phyloP scores from a whole-genome alignment of 2,329 filamentous ascomycete genomes.

The Scytalidium sp. region DNA sequence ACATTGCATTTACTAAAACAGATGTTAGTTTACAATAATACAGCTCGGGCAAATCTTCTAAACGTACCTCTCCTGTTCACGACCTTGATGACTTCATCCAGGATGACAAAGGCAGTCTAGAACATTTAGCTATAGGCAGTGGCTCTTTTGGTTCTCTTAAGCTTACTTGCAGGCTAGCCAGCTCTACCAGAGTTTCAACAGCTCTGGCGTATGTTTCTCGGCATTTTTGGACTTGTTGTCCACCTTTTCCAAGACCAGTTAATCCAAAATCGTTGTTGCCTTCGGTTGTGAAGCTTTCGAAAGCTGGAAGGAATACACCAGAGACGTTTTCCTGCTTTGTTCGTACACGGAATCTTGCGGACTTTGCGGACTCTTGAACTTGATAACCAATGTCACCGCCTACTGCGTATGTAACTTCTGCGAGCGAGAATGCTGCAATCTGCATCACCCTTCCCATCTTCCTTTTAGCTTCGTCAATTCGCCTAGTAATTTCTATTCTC shows the following conservation, averaged over 20 bases:
- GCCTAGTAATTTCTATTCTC: constrained; percentile 83
- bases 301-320: constrained; percentile 88
- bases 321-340: constrained; percentile 99
- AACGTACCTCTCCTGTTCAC: constrained; percentile 85
- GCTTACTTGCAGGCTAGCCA: constrained; percentile 79
- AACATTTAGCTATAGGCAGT: constrained; percentile 7
- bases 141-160: not conserved
- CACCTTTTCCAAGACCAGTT: constrained; percentile 93
- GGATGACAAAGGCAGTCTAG: constrained; percentile 90
- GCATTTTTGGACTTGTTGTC: constrained; percentile 93
- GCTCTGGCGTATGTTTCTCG: constrained; percentile 94
- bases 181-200: constrained; percentile 91
- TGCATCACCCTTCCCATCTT: constrained; percentile 99
- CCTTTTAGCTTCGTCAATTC: constrained; percentile 97
- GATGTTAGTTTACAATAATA: constrained; percentile 14
- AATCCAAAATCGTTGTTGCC: constrained; percentile 94
- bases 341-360: constrained; percentile 86
- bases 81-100: constrained; percentile 99
- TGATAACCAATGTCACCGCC: constrained; percentile 96
- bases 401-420: constrained; percentile 95
- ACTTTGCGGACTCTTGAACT: constrained; percentile 92
- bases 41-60: not conserved
- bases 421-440: constrained; percentile 94
- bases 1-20: constrained; percentile 83
- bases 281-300: constrained; percentile 87